A percentile compares a stretch with the other conserved stretches of the same genome.
phyloP scores from a whole-genome alignment of 2,329 filamentous ascomycete species.

The Dactylellina drechsleri region DNA sequence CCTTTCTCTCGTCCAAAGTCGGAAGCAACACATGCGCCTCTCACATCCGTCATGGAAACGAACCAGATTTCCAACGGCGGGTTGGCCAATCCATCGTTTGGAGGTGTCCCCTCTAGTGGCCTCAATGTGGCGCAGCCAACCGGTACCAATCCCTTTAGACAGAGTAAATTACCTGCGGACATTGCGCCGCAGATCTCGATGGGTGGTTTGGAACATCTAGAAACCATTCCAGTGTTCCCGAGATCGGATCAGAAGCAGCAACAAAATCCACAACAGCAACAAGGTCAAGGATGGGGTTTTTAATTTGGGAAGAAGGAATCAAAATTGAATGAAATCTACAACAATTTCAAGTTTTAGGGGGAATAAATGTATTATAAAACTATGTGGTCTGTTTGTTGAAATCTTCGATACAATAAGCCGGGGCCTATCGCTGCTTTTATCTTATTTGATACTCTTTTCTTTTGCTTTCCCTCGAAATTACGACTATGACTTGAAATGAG shows the following conservation, averaged over 20 bases:
- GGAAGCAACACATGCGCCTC: not conserved
- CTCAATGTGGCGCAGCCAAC: constrained; percentile 53
- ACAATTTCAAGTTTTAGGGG: not conserved
- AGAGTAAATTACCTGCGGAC: constrained; percentile 90
- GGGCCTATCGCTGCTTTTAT: constrained; percentile 10
- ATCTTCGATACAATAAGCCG: constrained; percentile 25
- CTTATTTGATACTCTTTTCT: not conserved
- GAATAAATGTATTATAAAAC: constrained; percentile 46
- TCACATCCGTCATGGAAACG: constrained; percentile 53
- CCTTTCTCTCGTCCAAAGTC: constrained; percentile 52
- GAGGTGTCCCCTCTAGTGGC: constrained; percentile 56
- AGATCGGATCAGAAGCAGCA: constrained; percentile 68
- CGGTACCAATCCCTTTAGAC: constrained; percentile 82
- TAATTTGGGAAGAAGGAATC: not conserved
- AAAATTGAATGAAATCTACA: not conserved
- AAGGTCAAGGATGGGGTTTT: constrained; percentile 39
- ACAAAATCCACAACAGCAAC: constrained; percentile 66
- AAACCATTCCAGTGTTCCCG: constrained; percentile 86
- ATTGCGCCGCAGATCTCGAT: constrained; percentile 68
- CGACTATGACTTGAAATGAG: constrained; percentile 6
- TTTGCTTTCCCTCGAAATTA: not conserved
- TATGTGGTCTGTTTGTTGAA: constrained; percentile 20
- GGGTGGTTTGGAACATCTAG: constrained; percentile 79
- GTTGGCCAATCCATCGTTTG: constrained; percentile 55
- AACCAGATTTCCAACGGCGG: constrained; percentile 58